Evolutionary conservation across 805 yeast species (phyloP).

Genomic region (Starmerella sp.): DNA sequence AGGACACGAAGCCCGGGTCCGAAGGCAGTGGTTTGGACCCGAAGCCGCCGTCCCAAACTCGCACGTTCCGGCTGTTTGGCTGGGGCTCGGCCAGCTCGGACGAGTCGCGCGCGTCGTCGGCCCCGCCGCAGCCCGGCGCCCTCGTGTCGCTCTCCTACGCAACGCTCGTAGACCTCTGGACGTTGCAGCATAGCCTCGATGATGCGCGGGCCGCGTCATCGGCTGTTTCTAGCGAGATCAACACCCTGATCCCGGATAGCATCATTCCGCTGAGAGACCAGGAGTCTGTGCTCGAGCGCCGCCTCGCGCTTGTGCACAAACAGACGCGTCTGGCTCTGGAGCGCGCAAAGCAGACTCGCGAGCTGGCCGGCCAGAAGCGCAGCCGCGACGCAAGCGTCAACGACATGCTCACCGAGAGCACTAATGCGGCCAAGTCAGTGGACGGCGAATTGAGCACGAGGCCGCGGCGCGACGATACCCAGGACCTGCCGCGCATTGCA

Average conservation of each 20-base stretch:
- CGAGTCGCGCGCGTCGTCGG: not conserved
- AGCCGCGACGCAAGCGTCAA: not conserved
- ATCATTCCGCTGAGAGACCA: conserved; percentile 8
- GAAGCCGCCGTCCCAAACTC: not conserved
- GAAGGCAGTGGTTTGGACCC: not conserved
- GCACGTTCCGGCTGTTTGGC: conserved; percentile 7
- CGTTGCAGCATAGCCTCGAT: conserved; percentile 25
- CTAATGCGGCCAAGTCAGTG: not conserved
- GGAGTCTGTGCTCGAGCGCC: conserved; percentile 7
- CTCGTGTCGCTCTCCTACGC: conserved; percentile 22
- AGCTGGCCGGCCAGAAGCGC: not conserved
- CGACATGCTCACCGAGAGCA: not conserved
- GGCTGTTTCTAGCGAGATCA: conserved; percentile 16
- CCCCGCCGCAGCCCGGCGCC: not conserved
- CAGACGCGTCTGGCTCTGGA: not conserved
- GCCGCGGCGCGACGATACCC: not conserved
- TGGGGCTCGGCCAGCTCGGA: conserved; percentile 4
- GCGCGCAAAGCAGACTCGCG: not conserved
- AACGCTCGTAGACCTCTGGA: conserved; percentile 24
- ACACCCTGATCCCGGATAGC: conserved; percentile 11
- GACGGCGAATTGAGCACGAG: not conserved
- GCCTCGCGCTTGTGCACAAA: conserved; percentile 3
- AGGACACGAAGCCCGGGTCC: not conserved
- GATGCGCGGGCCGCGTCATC: conserved; percentile 24
- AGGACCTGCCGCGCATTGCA: not conserved